phyloP scores from a whole-genome alignment of 768 basidiomycete genomes.

The Terana coerulea region DNA sequence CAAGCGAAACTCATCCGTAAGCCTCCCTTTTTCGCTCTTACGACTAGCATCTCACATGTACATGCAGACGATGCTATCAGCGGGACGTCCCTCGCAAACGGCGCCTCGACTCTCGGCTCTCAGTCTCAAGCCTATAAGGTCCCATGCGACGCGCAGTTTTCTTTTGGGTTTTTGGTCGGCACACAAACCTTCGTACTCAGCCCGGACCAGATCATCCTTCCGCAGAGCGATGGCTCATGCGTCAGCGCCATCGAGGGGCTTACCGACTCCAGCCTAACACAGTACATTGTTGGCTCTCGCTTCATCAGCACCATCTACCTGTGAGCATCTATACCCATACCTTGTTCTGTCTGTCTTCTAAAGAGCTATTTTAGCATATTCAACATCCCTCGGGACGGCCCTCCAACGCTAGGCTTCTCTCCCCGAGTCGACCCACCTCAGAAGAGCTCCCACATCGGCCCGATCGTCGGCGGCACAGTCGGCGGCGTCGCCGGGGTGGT shows the following conservation, averaged over 20 bases:
- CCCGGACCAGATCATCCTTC: conserved; percentile 18
- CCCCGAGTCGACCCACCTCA: conserved; percentile 14
- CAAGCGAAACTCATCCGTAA: conserved; percentile 31
- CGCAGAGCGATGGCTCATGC: conserved; percentile 19
- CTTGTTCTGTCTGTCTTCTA: neutral
- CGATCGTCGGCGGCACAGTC: conserved; percentile 28
- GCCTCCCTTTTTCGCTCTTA: conserved; percentile 16
- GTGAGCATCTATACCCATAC: conserved; percentile 14
- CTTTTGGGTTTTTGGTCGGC: conserved; percentile 18
- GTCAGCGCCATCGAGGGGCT: conserved; percentile 23
- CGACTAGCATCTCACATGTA: neutral
- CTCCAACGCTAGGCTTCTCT: conserved; percentile 22
- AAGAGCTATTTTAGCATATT: conserved; percentile 20
- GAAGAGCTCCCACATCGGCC: conserved; percentile 21
- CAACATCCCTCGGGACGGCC: conserved; percentile 19
- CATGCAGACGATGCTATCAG: conserved; percentile 19
- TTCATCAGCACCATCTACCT: conserved; percentile 27
- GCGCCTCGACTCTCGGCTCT: neutral
- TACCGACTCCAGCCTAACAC: conserved; percentile 17
- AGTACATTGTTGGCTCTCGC: conserved; percentile 22
- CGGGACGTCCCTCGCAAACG: neutral
- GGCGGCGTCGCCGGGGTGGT: no score
- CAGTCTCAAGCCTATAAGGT: conserved; percentile 15
- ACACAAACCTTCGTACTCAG: conserved; percentile 19
- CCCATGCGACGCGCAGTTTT: conserved; percentile 22